phyloP scores from a whole-genome alignment of 805 yeast genomes.

The Candida sonorensis region DNA sequence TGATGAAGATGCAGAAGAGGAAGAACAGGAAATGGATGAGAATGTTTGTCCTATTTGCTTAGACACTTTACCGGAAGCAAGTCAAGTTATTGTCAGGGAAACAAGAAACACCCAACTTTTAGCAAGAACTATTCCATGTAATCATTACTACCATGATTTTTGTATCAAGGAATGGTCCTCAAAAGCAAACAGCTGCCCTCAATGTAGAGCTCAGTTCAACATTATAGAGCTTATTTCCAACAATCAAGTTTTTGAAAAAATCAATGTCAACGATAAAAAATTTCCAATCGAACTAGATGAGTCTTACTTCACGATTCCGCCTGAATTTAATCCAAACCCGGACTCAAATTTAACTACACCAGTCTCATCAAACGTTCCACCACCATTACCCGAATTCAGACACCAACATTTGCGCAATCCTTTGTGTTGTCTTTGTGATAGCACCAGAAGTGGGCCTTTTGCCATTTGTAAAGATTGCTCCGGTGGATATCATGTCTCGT shows the following conservation, averaged over 20 bases:
- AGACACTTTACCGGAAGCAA: slow-evolving; percentile 18
- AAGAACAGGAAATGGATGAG: slow-evolving; percentile 3
- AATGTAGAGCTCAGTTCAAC: slow-evolving; percentile 24
- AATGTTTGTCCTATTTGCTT: slow-evolving; percentile 27
- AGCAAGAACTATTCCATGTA: slow-evolving; percentile 27
- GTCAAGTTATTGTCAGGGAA: slow-evolving; percentile 7
- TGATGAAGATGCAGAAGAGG: background rate
- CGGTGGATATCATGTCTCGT: slow-evolving; percentile 25
- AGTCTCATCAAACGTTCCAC: slow-evolving; percentile 1
- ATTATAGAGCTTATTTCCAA: slow-evolving; percentile 15
- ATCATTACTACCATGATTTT: slow-evolving; percentile 28
- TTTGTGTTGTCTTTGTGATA: slow-evolving; percentile 28
- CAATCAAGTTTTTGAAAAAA: slow-evolving; percentile 10
- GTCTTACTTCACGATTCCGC: slow-evolving; percentile 8
- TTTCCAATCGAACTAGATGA: slow-evolving; percentile 20
- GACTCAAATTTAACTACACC: slow-evolving; percentile 1
- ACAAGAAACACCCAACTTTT: slow-evolving; percentile 20
- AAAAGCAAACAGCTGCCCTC: slow-evolving; percentile 30
- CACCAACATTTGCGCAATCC: slow-evolving; percentile 20
- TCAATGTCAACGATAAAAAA: slow-evolving; percentile 16
- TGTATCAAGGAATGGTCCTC: slow-evolving; percentile 30
- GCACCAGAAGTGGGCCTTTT: slow-evolving; percentile 14
- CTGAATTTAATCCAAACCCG: slow-evolving; percentile 5
- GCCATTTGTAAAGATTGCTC: slow-evolving; percentile 28
- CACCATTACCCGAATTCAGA: slow-evolving; percentile 7